Base-by-base conservation (phyloP, 768 basidiomycete genomes). In the Pisolithus tinctorius region DNA sequence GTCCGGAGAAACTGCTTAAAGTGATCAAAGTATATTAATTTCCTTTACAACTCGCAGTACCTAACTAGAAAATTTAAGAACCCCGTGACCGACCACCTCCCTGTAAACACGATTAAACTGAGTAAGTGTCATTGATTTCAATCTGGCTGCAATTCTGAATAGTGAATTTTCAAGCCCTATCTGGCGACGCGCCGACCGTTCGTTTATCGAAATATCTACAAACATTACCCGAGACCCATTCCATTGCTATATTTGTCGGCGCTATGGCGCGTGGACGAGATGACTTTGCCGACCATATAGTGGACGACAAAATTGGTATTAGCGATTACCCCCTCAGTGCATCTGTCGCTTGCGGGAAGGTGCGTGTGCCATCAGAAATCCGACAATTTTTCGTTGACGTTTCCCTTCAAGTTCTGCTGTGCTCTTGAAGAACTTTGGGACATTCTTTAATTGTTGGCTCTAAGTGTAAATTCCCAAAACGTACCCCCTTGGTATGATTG, bases 221-320 rank as follows among this genome's bases (percentile, higher is more conserved):
- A 0, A 89, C 84, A 0, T 71, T 98, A 6, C 93, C 94, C 0
- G 78, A 85, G 49, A 88, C 90, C 4, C 92, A 97, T 60, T 86
- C 86, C 36, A 73, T 99, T 49, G 93, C 92, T 16, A 88, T 99
- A 49, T 96, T 97, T 59, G 93, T 99, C 50, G 95, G 95, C 45
- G 96, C 95, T 20, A 99, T 99, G 95, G 95, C 95, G 6, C 78
- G 95, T 52, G 95, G 95, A 10, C 83, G 80, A 47, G 96, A 99
- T 59, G 91, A 95, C 71, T 99, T 99, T 72, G 96, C 96, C 13
- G 96, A 99, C 69, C 86, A 81, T 23, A 74, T 88, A 58, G 88
- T 97, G 0, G 96, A 99, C 64, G 85, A 95, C 70, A 99, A 99
- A 73, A 93, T 98, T 60, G 83, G 90, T 55, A 92, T 99, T 69